phyloP scores from a whole-genome alignment of 129 eudicot genomes.

The Rutidosis leptorrhynchoides region DNA sequence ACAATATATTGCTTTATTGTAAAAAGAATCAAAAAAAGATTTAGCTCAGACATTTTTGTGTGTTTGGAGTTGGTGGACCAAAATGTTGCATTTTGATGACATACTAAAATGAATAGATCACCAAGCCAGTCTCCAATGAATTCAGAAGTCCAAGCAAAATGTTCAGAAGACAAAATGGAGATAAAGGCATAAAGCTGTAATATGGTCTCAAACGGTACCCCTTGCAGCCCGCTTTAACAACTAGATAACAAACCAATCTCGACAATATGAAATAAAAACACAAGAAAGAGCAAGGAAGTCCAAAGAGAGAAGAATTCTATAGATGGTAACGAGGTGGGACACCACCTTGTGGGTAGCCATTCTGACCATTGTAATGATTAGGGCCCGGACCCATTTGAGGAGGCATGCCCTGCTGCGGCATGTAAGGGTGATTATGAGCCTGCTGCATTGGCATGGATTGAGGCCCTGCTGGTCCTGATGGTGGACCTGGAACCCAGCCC shows the following conservation, averaged over 20 bases:
- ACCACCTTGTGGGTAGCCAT: conserved; percentile 53
- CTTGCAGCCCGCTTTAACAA: conserved; percentile 12
- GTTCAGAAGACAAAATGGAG: neutral
- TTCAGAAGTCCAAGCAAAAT: conserved; percentile 12
- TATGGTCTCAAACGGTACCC: conserved; percentile 6
- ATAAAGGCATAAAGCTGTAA: neutral
- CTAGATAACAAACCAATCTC: conserved; percentile 21
- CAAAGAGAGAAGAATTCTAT: conserved; percentile 26
- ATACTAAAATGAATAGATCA: neutral
- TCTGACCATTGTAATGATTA: conserved; percentile 39
- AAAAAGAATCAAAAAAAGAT: no score
- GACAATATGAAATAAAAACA: conserved; percentile 7
- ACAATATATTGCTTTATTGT: no score
- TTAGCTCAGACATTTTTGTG: neutral
- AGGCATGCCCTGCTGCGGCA: conserved; percentile 44
- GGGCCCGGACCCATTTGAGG: conserved; percentile 49
- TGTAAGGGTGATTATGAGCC: conserved; percentile 62
- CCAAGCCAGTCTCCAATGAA: neutral
- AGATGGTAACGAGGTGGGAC: conserved; percentile 61
- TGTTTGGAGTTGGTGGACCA: neutral
- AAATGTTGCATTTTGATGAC: neutral
- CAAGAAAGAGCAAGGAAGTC: neutral
- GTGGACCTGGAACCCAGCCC: conserved; percentile 60
- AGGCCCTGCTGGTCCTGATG: conserved; percentile 35
- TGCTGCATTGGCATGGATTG: conserved; percentile 46